Conservation (phyloP, 176 grass and related monocot genomes). For the Ananas comosus region DNA sequence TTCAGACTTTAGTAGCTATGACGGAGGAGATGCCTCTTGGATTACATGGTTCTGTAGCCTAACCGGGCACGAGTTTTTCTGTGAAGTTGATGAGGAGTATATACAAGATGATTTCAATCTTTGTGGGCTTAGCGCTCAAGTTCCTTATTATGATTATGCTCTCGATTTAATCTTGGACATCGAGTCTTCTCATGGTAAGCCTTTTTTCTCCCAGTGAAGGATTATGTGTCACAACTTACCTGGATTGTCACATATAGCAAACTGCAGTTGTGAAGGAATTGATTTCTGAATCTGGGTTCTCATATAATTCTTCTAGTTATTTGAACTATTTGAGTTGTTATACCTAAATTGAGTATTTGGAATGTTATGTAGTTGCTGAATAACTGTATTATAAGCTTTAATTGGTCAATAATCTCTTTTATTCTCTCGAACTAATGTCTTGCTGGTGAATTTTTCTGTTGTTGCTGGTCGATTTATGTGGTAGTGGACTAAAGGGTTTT, state of each 20-base stretch:
- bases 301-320: too few species aligned
- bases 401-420: too few species aligned
- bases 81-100: constrained; percentile 93
- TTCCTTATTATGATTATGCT: constrained; percentile 92
- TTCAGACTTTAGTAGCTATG: constrained; percentile 86
- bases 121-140: constrained; percentile 87
- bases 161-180: constrained; percentile 96
- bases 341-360: too few species aligned
- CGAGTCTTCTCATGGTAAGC: constrained; percentile 85
- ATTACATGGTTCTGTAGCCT: constrained; percentile 94
- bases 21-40: constrained; percentile 89
- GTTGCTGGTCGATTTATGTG: too few species aligned
- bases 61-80: constrained; percentile 94
- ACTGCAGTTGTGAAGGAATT: not conserved
- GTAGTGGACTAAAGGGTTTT: too few species aligned
- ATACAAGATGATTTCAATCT: constrained; percentile 99
- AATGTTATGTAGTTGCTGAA: too few species aligned
- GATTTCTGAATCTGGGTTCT: too few species aligned
- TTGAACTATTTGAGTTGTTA: too few species aligned
- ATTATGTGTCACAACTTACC: not conserved
- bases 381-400: too few species aligned
- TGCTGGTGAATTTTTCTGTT: too few species aligned
- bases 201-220: not conserved
- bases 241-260: not conserved
- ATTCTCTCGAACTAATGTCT: too few species aligned